Conservation (phyloP, 352 stramenopile genomes). For the Phytophthora citricola region DNA sequence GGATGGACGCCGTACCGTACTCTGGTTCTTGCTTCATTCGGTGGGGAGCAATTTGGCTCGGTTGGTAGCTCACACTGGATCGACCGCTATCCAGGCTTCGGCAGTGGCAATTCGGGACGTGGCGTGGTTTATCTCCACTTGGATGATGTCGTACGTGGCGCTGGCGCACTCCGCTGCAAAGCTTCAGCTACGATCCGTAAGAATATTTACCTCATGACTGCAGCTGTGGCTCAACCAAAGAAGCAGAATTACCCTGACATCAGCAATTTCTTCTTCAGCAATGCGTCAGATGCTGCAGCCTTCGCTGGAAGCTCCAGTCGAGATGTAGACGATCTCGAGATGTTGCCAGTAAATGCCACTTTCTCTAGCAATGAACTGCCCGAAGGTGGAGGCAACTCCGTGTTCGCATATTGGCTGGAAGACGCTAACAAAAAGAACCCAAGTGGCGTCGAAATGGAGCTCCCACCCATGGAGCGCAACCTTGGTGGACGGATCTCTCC, state of each 20-base stretch:
- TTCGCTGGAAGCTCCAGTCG: conserved; percentile 26
- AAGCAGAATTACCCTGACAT: conserved; percentile 43
- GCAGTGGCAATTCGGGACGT: conserved; percentile 58
- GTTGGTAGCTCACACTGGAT: conserved; percentile 88
- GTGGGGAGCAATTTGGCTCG: conserved; percentile 80
- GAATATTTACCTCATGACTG: conserved; percentile 78
- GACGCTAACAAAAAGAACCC: conserved; percentile 46
- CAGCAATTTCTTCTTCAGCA: conserved; percentile 58
- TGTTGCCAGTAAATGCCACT: conserved; percentile 73
- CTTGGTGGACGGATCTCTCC: conserved; percentile 67
- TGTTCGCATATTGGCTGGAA: conserved; percentile 79
- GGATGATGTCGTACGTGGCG: conserved; percentile 72
- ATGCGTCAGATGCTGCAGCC: conserved; percentile 17
- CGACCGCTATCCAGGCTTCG: conserved; percentile 61
- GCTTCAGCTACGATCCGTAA: conserved; percentile 76
- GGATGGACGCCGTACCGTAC: conserved; percentile 84
- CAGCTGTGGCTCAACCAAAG: conserved; percentile 74
- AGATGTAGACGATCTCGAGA: conserved; percentile 42
- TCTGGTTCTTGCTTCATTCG: conserved; percentile 78
- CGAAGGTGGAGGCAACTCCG: conserved; percentile 57
- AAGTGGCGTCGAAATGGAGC: conserved; percentile 39
- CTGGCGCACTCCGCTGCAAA: conserved; percentile 69
- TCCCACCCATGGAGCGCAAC: conserved; percentile 56
- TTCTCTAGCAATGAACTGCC: conserved; percentile 71
- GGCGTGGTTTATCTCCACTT: conserved; percentile 82